Conservation (phyloP, 1,284 basidiomycete genomes). For the Fomitiporia mediterranea region DNA sequence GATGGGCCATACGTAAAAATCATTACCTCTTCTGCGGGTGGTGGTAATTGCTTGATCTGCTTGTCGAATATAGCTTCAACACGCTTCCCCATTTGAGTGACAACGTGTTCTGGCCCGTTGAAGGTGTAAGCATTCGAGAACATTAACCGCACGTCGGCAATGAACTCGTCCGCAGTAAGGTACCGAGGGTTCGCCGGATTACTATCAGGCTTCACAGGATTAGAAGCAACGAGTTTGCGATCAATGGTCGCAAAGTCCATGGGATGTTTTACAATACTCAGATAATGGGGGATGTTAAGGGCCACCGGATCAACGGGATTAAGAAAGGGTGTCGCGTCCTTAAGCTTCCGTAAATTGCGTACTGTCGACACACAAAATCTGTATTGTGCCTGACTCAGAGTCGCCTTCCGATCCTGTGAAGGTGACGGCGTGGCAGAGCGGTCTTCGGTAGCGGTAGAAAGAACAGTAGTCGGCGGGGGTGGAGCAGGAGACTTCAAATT, state of each 20-base stretch:
- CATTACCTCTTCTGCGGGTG: slow-evolving; percentile 63
- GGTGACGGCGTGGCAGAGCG: slow-evolving; percentile 34
- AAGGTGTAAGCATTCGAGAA: slow-evolving; percentile 89
- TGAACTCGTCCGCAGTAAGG: slow-evolving; percentile 69
- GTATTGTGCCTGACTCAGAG: slow-evolving; percentile 62
- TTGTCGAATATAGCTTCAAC: slow-evolving; percentile 88
- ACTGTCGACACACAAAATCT: slow-evolving; percentile 80
- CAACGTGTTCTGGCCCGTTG: slow-evolving; percentile 87
- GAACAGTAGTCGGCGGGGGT: slow-evolving; percentile 42
- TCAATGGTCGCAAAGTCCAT: slow-evolving; percentile 98
- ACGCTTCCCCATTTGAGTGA: slow-evolving; percentile 75
- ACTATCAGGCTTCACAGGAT: slow-evolving; percentile 70
- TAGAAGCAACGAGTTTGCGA: slow-evolving; percentile 76
- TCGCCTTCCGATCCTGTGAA: slow-evolving; percentile 32
- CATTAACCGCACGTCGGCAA: slow-evolving; percentile 78
- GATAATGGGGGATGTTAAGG: slow-evolving; percentile 90
- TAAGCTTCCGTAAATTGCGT: slow-evolving; percentile 82
- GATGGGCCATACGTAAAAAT: slow-evolving; percentile 22
- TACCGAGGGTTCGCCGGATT: slow-evolving; percentile 73
- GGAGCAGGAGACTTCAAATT: slow-evolving; percentile 64
- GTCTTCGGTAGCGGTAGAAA: slow-evolving; percentile 22
- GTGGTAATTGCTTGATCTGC: slow-evolving; percentile 80
- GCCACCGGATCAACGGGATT: slow-evolving; percentile 89
- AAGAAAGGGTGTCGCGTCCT: slow-evolving; percentile 81
- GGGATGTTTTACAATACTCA: slow-evolving; percentile 80